A percentile compares a stretch with the other conserved stretches of the same genome.
These are phyloP conservation scores for Boletus subcaerulescens DNA, from an alignment of 768 basidiomycete species.

Conservation along the genomic window DNA sequence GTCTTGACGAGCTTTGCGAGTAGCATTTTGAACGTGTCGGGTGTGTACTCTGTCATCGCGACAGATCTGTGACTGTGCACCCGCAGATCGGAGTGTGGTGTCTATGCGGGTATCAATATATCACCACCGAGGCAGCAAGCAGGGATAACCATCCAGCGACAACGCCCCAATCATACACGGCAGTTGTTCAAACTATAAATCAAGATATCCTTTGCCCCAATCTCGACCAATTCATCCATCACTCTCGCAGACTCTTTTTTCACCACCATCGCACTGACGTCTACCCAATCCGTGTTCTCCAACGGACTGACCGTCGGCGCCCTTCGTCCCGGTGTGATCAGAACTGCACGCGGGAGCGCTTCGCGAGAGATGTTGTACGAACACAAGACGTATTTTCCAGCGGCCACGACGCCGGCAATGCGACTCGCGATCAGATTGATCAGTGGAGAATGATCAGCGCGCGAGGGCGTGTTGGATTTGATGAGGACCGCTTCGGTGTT, in stretches of 20 bases:
- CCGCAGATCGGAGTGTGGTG: too few relatives aligned
- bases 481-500: constrained; percentile 91
- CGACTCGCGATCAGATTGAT: constrained; percentile 81
- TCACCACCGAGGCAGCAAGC: constrained; percentile 37
- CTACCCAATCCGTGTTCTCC: constrained; percentile 85
- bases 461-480: constrained; percentile 65
- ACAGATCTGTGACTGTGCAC: too few relatives aligned
- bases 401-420: constrained; percentile 89
- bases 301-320: constrained; percentile 86
- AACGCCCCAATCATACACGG: constrained; percentile 53
- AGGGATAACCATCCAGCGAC: too few relatives aligned
- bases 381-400: constrained; percentile 81
- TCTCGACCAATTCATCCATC: constrained; percentile 83
- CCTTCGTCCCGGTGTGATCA: constrained; percentile 83
- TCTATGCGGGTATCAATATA: constrained; percentile 58
- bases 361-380: constrained; percentile 86
- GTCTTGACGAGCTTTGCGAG: too few relatives aligned
- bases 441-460: constrained; percentile 59
- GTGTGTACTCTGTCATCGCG: too few relatives aligned
- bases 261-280: constrained; percentile 90
- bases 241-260: constrained; percentile 73
- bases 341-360: constrained; percentile 56
- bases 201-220: constrained; percentile 89
- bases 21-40: too few relatives aligned
- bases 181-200: constrained; percentile 92